Evolutionary conservation across 192 early-diverging fungal species (phyloP).

Genomic region (Podila epigama): DNA sequence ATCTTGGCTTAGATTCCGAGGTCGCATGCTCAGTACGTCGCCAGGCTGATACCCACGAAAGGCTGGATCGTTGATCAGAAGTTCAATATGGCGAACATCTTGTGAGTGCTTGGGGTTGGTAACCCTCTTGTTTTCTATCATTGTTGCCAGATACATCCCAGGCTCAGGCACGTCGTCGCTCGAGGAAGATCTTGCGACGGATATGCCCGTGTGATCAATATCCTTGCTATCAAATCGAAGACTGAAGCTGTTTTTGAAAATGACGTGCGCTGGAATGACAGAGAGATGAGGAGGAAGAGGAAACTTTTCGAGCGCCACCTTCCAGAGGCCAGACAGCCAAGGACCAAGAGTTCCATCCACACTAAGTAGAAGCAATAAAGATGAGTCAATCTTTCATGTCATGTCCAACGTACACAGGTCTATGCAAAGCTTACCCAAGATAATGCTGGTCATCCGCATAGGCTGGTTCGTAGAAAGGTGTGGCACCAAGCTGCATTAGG

Average conservation of each 20-base stretch:
- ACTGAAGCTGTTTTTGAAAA: conserved; percentile 47
- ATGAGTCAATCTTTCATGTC: neutral
- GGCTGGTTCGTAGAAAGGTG: conserved; percentile 69
- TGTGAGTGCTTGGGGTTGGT: conserved; percentile 86
- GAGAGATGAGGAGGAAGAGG: conserved; percentile 65
- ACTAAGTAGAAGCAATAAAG: conserved; percentile 30
- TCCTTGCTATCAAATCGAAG: conserved; percentile 8
- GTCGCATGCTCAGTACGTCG: conserved; percentile 80
- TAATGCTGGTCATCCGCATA: conserved; percentile 98
- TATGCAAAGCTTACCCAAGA: conserved; percentile 65
- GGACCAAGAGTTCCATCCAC: conserved; percentile 89
- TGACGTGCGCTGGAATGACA: conserved; percentile 61
- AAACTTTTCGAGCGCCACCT: conserved; percentile 59
- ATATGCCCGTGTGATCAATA: neutral
- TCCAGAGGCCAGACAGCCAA: conserved; percentile 86
- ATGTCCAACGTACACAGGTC: neutral
- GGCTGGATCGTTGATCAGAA: conserved; percentile 51
- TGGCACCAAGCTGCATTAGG: conserved; percentile 85
- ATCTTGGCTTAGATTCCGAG: conserved; percentile 74
- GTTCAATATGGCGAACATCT: conserved; percentile 87
- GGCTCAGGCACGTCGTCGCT: conserved; percentile 22
- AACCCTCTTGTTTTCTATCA: conserved; percentile 71
- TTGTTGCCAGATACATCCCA: conserved; percentile 42
- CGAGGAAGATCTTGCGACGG: conserved; percentile 1
- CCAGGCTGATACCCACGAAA: conserved; percentile 73